phyloP scores from a whole-genome alignment of 495 filamentous ascomycete genomes.

The Penicillium roqueforti region DNA sequence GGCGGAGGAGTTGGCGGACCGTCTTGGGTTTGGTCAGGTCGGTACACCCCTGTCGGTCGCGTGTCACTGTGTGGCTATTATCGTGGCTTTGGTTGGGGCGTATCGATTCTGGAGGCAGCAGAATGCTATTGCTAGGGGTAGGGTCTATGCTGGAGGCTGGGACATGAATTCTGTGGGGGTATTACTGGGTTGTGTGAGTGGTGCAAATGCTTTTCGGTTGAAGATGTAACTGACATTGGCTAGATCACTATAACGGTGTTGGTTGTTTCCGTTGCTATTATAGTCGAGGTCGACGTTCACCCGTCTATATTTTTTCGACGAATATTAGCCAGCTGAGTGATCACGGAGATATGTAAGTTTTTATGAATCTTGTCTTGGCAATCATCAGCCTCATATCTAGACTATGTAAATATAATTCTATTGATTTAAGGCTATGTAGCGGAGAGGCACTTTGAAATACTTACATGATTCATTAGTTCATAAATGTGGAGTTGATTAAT shows the following conservation, averaged over 20 bases:
- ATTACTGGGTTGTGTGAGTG: constrained; percentile 48
- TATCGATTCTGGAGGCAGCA: constrained; percentile 69
- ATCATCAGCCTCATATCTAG: neutral
- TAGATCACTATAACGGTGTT: constrained; percentile 29
- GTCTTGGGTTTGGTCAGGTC: constrained; percentile 57
- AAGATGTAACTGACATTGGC: neutral
- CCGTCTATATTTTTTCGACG: constrained; percentile 8
- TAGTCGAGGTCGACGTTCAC: constrained; percentile 20
- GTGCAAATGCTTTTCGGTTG: neutral
- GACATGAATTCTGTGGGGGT: constrained; percentile 56
- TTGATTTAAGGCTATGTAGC: neutral
- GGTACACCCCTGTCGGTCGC: constrained; percentile 60
- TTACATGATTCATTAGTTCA: neutral
- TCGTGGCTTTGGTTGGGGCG: constrained; percentile 55
- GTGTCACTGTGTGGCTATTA: constrained; percentile 56
- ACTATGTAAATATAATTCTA: neutral
- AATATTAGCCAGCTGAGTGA: neutral
- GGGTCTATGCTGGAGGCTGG: constrained; percentile 61
- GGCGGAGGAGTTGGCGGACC: constrained; percentile 20
- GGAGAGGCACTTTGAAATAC: neutral
- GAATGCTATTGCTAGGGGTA: constrained; percentile 60
- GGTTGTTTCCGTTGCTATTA: constrained; percentile 27
- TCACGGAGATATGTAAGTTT: neutral
- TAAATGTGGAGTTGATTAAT: neutral
- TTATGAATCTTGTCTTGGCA: neutral